Conservation (phyloP, 179 eudicot genomes). For the Pouteria campechiana region DNA sequence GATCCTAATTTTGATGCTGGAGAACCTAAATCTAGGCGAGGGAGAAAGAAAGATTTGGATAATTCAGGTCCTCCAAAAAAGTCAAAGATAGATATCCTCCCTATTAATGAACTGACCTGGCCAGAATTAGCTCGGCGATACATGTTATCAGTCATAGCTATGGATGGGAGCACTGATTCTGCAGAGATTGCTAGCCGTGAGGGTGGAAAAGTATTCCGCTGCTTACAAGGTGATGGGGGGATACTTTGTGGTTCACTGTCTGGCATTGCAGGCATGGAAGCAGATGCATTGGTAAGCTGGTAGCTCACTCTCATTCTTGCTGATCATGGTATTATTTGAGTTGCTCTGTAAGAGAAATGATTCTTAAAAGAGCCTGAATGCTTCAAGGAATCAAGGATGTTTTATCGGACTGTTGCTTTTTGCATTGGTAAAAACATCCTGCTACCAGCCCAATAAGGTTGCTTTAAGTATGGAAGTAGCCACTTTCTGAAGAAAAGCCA, state of each 20-base stretch:
- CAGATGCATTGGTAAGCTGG: constrained; percentile 82
- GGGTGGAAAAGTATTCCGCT: constrained; percentile 66
- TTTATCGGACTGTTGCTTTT: too few relatives aligned
- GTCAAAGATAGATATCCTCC: constrained; percentile 58
- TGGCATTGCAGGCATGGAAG: constrained; percentile 87
- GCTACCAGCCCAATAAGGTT: too few relatives aligned
- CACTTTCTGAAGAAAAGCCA: too few relatives aligned
- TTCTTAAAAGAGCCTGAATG: too few relatives aligned
- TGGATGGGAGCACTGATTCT: constrained; percentile 71
- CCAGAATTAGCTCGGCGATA: constrained; percentile 90
- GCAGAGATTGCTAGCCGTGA: constrained; percentile 60
- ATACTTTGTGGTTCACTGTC: constrained; percentile 75
- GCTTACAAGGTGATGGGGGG: constrained; percentile 94
- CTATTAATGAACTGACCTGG: constrained; percentile 87
- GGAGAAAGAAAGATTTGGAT: constrained; percentile 71
- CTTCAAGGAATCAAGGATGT: too few relatives aligned
- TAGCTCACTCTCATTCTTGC: too few relatives aligned
- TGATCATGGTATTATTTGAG: too few relatives aligned
- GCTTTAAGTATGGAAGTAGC: too few relatives aligned
- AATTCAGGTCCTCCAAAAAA: constrained; percentile 40
- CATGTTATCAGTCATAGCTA: constrained; percentile 46
- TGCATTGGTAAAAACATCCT: too few relatives aligned
- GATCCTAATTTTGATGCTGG: constrained; percentile 65
- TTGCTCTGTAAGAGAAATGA: too few relatives aligned
- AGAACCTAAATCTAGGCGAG: constrained; percentile 65